Conservation (phyloP, 2,329 filamentous ascomycete species). For the Malbranchea zuffiana region DNA sequence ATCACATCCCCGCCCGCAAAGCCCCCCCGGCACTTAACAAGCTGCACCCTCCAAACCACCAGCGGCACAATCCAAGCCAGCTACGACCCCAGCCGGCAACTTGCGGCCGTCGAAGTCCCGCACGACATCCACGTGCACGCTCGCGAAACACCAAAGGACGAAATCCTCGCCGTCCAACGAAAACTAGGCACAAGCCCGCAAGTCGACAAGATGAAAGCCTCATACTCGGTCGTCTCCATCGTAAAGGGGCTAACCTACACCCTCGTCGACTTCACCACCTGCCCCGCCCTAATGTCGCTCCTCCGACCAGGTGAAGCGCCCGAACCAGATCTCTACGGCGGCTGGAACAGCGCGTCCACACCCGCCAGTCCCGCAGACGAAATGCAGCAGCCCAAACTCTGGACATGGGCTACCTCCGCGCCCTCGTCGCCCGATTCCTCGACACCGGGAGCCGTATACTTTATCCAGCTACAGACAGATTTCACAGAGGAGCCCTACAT, state of each 20-base stretch:
- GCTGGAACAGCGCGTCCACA: conserved; percentile 16
- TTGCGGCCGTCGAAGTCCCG: conserved; percentile 54
- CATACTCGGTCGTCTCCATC: conserved; percentile 48
- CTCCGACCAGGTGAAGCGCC: conserved; percentile 20
- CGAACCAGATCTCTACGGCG: conserved; percentile 21
- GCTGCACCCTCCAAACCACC: conserved; percentile 14
- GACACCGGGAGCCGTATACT: conserved; percentile 25
- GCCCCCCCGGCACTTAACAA: conserved; percentile 4
- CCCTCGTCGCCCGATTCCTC: conserved; percentile 6
- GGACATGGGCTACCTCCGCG: neutral
- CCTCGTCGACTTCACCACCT: conserved; percentile 23
- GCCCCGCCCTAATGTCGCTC: conserved; percentile 17
- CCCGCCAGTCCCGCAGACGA: neutral
- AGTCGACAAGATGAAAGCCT: conserved; percentile 20
- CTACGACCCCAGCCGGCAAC: conserved; percentile 30
- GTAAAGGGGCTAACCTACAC: conserved; percentile 57
- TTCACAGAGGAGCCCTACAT: conserved; percentile 20
- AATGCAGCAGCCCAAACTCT: neutral
- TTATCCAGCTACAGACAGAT: conserved; percentile 19
- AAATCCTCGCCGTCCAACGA: conserved; percentile 20
- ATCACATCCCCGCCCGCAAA: conserved; percentile 2
- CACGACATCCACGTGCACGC: conserved; percentile 55
- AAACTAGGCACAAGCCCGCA: conserved; percentile 19
- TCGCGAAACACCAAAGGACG: conserved; percentile 21
- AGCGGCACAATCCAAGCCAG: conserved; percentile 33